A percentile compares a stretch with the other conserved stretches of the same genome.
These are phyloP conservation scores for Phytophthora kernoviae DNA, from an alignment of 352 stramenopile species.

Conservation along the genomic window DNA sequence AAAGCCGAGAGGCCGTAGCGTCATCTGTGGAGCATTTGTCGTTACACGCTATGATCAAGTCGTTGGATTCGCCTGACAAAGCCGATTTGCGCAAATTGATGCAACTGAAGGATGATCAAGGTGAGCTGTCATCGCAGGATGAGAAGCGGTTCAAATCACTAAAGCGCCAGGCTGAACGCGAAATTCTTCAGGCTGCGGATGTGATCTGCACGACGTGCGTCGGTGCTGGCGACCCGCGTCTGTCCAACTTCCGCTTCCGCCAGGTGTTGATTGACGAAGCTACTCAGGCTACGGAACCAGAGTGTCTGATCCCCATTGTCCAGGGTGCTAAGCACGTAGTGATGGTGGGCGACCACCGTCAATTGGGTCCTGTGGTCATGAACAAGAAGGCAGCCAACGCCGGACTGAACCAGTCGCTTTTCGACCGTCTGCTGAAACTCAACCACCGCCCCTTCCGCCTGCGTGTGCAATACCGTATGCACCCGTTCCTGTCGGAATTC, in stretches of 20 bases:
- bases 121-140: conserved; percentile 93
- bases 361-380: conserved; percentile 98
- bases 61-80: conserved; percentile 88
- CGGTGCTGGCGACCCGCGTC: conserved; percentile 95
- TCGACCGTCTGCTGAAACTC: conserved; percentile 97
- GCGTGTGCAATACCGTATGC: conserved; percentile 99
- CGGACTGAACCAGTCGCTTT: conserved; percentile 97
- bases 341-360: conserved; percentile 99
- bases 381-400: conserved; percentile 98
- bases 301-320: conserved; percentile 99
- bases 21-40: conserved; percentile 97
- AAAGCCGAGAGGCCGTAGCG: conserved; percentile 95
- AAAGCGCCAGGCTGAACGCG: conserved; percentile 92
- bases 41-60: conserved; percentile 97
- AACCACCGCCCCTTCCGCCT: conserved; percentile 97
- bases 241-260: conserved; percentile 98
- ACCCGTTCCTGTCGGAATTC: conserved; percentile 98
- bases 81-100: conserved; percentile 92
- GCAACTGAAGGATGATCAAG: conserved; percentile 97
- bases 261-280: conserved; percentile 99
- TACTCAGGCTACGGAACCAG: conserved; percentile 99
- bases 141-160: conserved; percentile 96
- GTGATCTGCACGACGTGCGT: conserved; percentile 99
- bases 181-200: conserved; percentile 98
- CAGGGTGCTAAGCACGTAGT: conserved; percentile 99